These are phyloP conservation scores for Omphalea diandra DNA, from an alignment of 441 rosid species.

Conservation along the genomic window DNA sequence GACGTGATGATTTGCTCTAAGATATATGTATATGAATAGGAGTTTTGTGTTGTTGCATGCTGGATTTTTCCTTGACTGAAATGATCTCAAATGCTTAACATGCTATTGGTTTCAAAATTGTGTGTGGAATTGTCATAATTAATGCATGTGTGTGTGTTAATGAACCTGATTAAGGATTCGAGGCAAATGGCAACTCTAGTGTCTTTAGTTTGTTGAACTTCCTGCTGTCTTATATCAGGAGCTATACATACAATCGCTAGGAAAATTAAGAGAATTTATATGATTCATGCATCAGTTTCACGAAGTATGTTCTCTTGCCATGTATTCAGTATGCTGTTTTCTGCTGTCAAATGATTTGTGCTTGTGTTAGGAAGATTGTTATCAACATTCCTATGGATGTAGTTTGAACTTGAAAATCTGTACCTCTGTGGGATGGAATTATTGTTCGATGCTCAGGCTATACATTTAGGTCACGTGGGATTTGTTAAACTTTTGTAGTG, in stretches of 20 bases:
- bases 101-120: background rate
- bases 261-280: background rate
- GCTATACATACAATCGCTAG: background rate
- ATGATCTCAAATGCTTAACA: background rate
- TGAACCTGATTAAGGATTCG: conserved; percentile 1
- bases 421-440: background rate
- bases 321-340: background rate
- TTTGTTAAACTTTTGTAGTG: background rate
- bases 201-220: conserved; percentile 7
- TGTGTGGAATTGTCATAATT: background rate
- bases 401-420: background rate
- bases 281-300: background rate
- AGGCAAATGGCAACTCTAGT: background rate
- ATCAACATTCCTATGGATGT: background rate
- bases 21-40: conserved; percentile 1
- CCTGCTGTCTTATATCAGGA: background rate
- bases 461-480: background rate
- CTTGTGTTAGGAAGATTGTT: background rate
- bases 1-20: background rate
- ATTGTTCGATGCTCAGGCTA: background rate
- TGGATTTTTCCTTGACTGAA: background rate
- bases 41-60: background rate
- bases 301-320: no score
- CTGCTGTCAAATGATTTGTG: background rate
- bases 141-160: background rate